Conservation (phyloP, 1,284 basidiomycete species). For the Chondrostereum purpureum region DNA sequence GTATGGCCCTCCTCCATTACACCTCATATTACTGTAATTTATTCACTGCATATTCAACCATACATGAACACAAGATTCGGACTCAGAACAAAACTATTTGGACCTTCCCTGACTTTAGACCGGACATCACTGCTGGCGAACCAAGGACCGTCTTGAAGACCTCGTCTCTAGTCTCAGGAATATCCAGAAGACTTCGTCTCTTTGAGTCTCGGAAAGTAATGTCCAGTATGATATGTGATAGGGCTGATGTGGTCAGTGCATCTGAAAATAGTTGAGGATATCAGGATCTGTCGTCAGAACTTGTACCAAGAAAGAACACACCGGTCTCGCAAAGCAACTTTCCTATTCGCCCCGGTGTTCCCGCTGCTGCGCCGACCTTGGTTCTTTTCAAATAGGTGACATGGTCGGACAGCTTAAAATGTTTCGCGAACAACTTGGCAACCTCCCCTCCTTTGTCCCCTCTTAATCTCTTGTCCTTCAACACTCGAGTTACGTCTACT, state of each 20-base stretch:
- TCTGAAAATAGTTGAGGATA: too few relatives aligned
- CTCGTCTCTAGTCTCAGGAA: conserved; percentile 76
- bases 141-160: conserved; percentile 71
- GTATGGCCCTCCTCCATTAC: conserved; percentile 15
- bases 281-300: too few relatives aligned
- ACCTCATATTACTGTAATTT: not conserved
- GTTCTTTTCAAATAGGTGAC: conserved; percentile 68
- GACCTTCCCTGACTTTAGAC: conserved; percentile 64
- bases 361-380: conserved; percentile 71
- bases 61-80: not conserved
- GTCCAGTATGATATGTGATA: conserved; percentile 79
- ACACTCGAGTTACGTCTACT: conserved; percentile 64
- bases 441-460: conserved; percentile 78
- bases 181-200: conserved; percentile 68
- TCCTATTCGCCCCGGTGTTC: conserved; percentile 76
- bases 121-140: conserved; percentile 50
- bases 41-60: not conserved
- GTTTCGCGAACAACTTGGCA: conserved; percentile 81
- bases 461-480: conserved; percentile 61
- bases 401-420: conserved; percentile 79
- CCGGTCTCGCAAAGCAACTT: conserved; percentile 75
- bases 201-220: conserved; percentile 66
- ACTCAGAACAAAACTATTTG: conserved; percentile 68
- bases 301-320: too few relatives aligned
- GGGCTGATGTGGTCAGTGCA: conserved; percentile 59